Evolutionary conservation across 352 stramenopile species (phyloP).

Genomic region (Saprolegnia parasitica): DNA sequence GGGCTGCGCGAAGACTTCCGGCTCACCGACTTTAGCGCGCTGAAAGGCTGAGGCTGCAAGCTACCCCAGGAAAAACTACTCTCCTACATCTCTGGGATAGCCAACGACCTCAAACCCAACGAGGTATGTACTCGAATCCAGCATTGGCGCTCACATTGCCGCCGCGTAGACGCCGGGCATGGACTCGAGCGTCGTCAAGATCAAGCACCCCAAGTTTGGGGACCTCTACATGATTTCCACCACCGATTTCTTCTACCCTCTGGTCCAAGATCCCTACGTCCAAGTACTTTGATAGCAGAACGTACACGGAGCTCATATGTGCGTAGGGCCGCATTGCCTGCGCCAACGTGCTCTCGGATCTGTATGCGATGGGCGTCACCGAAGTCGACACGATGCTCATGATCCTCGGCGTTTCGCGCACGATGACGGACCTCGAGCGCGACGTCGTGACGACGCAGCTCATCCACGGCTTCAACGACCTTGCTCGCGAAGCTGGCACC

Average conservation of each 20-base stretch:
- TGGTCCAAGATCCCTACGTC: conserved; percentile 92
- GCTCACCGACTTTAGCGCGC: conserved; percentile 75
- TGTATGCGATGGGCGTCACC: conserved; percentile 92
- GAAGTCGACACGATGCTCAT: conserved; percentile 95
- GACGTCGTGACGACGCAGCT: conserved; percentile 92
- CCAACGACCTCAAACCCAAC: conserved; percentile 90
- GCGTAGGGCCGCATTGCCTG: conserved; percentile 89
- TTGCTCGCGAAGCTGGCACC: conserved; percentile 78
- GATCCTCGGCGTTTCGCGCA: conserved; percentile 88
- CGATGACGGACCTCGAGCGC: conserved; percentile 89
- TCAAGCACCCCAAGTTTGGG: conserved; percentile 52
- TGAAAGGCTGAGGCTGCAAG: conserved; percentile 97
- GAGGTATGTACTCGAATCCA: conserved; percentile 30
- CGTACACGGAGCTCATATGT: neutral
- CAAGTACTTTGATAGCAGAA: conserved; percentile 33
- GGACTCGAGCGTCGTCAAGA: conserved; percentile 89
- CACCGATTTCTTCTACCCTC: conserved; percentile 95
- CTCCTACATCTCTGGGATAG: conserved; percentile 83
- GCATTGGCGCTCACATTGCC: neutral
- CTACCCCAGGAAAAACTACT: conserved; percentile 91
- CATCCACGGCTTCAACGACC: conserved; percentile 92
- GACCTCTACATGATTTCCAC: conserved; percentile 90
- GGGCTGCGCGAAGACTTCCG: conserved; percentile 73
- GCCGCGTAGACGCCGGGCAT: conserved; percentile 60
- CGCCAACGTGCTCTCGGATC: conserved; percentile 92